Evolutionary conservation across 164 flowering plant species (phyloP).

Genomic region (Sedum album): DNA sequence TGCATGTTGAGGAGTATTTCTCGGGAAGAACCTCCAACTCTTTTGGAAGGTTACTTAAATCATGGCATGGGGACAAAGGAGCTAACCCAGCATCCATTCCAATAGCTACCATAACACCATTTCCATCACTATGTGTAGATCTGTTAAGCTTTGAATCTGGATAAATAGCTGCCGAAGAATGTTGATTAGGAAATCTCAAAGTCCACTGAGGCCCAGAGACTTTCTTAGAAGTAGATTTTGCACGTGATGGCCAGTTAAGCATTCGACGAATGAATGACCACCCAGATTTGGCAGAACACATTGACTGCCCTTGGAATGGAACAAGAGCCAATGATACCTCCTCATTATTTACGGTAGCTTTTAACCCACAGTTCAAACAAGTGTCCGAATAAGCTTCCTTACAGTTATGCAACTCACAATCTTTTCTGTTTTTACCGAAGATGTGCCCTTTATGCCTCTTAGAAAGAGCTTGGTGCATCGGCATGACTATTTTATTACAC

Average conservation of each 20-base stretch:
- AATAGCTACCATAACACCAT: slow-evolving; percentile 27
- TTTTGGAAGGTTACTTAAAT: slow-evolving; percentile 24
- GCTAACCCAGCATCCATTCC: slow-evolving; percentile 13
- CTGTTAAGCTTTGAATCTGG: slow-evolving; percentile 15
- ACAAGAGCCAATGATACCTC: slow-evolving; percentile 28
- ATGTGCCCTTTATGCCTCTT: neutral
- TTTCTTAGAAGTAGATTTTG: slow-evolving; percentile 19
- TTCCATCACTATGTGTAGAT: slow-evolving; percentile 17
- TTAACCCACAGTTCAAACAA: neutral
- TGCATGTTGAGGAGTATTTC: slow-evolving; percentile 63
- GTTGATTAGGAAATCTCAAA: slow-evolving; percentile 16
- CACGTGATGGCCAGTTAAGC: neutral
- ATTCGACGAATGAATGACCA: slow-evolving; percentile 29
- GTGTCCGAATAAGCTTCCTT: slow-evolving; percentile 1
- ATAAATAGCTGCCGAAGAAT: slow-evolving; percentile 23
- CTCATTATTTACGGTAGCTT: neutral
- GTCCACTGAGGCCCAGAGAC: slow-evolving; percentile 20
- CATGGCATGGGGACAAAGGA: slow-evolving; percentile 14
- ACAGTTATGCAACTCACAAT: neutral
- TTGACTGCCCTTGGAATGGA: slow-evolving; percentile 14
- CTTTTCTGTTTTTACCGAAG: neutral
- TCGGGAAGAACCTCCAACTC: slow-evolving; percentile 54
- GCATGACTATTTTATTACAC: neutral
- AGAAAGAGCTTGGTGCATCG: neutral
- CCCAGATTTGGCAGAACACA: slow-evolving; percentile 14